phyloP scores from a whole-genome alignment of 2,329 filamentous ascomycete species.

The Fusarium compactum region DNA sequence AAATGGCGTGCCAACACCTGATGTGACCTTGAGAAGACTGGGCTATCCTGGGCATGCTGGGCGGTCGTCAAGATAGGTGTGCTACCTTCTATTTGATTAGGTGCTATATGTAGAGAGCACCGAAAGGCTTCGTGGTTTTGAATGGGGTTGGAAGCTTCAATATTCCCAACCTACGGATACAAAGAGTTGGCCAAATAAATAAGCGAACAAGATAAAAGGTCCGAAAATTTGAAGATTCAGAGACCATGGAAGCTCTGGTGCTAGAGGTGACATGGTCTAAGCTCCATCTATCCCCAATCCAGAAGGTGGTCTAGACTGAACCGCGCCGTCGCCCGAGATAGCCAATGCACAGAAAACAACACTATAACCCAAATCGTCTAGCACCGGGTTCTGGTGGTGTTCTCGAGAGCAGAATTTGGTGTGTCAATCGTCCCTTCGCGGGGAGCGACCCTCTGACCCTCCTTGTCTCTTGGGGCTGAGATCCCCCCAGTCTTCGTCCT shows the following conservation, averaged over 20 bases:
- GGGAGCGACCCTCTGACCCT: slow-evolving; percentile 37
- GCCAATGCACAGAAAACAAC: slow-evolving; percentile 10
- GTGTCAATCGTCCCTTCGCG: slow-evolving; percentile 38
- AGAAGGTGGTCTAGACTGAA: slow-evolving; percentile 33
- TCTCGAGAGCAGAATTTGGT: not conserved
- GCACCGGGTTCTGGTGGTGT: slow-evolving; percentile 17
- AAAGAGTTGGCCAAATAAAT: slow-evolving; percentile 1
- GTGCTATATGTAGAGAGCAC: not conserved
- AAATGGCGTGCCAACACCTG: slow-evolving; percentile 37
- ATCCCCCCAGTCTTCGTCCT: slow-evolving; percentile 23
- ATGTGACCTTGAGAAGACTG: slow-evolving; percentile 16
- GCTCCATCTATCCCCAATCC: slow-evolving; percentile 20
- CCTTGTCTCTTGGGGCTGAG: slow-evolving; percentile 35
- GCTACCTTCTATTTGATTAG: not conserved
- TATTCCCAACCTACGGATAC: not conserved
- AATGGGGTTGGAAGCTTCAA: not conserved
- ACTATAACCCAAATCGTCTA: slow-evolving; percentile 33
- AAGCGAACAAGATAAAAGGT: slow-evolving; percentile 41
- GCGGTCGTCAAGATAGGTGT: not conserved
- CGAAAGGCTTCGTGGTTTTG: not conserved
- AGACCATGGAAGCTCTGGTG: slow-evolving; percentile 28
- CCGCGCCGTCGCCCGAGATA: slow-evolving; percentile 36
- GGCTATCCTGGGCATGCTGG: not conserved
- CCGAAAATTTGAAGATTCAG: slow-evolving; percentile 34
- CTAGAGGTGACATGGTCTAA: slow-evolving; percentile 25